Evolutionary conservation across 176 grass and related monocot species (phyloP).

Genomic region (Coix lacrymajobi): DNA sequence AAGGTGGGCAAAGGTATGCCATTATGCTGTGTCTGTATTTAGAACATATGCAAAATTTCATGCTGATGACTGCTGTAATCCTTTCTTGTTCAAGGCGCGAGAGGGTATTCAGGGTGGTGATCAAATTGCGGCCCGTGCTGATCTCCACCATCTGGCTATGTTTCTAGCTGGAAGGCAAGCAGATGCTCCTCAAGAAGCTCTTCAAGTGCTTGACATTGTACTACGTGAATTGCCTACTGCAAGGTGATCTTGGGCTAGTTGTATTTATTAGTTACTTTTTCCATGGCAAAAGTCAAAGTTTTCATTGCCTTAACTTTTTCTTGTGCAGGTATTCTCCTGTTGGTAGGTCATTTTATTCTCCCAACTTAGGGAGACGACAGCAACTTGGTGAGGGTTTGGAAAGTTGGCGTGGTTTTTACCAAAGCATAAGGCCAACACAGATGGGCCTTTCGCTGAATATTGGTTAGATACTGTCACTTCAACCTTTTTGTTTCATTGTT

Average conservation of each 20-base stretch:
- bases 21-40: neutral
- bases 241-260: constrained; percentile 38
- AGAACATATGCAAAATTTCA: neutral
- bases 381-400: constrained; percentile 87
- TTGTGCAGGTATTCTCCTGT: constrained; percentile 72
- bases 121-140: constrained; percentile 92
- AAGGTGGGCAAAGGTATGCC: constrained; percentile 43
- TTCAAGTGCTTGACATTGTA: constrained; percentile 95
- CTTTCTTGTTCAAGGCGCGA: constrained; percentile 57
- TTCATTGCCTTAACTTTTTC: neutral
- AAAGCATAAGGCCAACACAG: constrained; percentile 90
- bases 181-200: constrained; percentile 93
- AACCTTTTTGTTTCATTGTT: neutral
- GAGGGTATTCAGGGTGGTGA: constrained; percentile 70
- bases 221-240: constrained; percentile 84
- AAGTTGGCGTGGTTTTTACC: constrained; percentile 94
- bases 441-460: constrained; percentile 96
- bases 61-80: constrained; percentile 33
- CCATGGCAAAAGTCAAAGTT: neutral
- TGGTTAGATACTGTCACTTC: constrained; percentile 37
- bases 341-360: constrained; percentile 85
- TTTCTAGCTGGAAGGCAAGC: constrained; percentile 86
- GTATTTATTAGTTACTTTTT: constrained; percentile 13
- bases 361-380: constrained; percentile 78
- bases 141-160: constrained; percentile 87